Evolutionary conservation across 192 early-diverging fungal genomes (phyloP).

Genomic region (Endogone sp.): DNA sequence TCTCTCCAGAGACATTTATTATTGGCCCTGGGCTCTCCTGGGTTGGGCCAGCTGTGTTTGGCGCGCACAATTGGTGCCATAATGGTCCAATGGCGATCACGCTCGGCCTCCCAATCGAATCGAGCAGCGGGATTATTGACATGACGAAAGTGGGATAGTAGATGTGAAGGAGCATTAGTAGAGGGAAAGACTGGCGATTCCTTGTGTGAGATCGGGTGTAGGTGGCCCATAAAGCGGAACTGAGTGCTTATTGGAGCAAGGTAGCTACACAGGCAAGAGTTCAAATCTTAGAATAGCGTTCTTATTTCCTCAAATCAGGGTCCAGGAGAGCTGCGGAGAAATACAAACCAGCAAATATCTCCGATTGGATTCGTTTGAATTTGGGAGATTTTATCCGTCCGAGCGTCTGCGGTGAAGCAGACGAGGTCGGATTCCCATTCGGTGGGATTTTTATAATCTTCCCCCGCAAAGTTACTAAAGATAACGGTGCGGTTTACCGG

Average conservation of each 20-base stretch:
- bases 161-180: no score
- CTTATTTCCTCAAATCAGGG: no score
- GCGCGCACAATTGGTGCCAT: slow-evolving; percentile 22
- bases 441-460: slow-evolving; percentile 14
- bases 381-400: slow-evolving; percentile 24
- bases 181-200: no score
- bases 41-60: slow-evolving; percentile 7
- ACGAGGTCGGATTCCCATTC: slow-evolving; percentile 26
- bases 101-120: slow-evolving; percentile 29
- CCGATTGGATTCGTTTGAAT: slow-evolving; percentile 13
- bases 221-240: slow-evolving; percentile 25
- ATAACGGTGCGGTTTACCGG: slow-evolving; percentile 31
- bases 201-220: slow-evolving; percentile 13
- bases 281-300: no score
- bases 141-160: no score
- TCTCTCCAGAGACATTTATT: no score
- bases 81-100: slow-evolving; percentile 16
- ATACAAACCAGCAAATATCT: slow-evolving; percentile 29
- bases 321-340: no score
- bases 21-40: slow-evolving; percentile 2
- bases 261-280: no score
- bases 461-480: slow-evolving; percentile 30
- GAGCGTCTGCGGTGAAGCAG: slow-evolving; percentile 17
- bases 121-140: no score
- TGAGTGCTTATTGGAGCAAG: slow-evolving; percentile 34